Evolutionary conservation across 495 filamentous ascomycete genomes (phyloP).

Genomic region (Symbiotaphrina buchneri): DNA sequence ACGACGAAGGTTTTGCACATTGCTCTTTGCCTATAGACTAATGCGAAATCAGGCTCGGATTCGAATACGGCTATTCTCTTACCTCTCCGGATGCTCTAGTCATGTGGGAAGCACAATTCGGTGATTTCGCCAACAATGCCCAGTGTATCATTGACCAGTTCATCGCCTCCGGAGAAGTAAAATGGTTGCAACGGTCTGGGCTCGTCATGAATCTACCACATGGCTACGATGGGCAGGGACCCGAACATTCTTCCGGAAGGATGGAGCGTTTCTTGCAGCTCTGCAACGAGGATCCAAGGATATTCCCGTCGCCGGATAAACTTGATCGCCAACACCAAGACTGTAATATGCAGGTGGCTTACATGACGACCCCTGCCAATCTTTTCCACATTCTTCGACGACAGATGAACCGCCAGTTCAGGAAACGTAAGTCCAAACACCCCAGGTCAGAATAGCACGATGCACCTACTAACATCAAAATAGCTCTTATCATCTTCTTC

Average conservation of each 20-base stretch:
- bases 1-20: neutral
- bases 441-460: neutral
- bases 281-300: slow-evolving; percentile 89
- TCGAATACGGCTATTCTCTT: slow-evolving; percentile 96
- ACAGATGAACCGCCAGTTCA: slow-evolving; percentile 97
- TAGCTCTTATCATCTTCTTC: slow-evolving; percentile 92
- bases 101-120: slow-evolving; percentile 99
- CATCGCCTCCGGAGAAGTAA: slow-evolving; percentile 87
- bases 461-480: neutral
- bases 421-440: slow-evolving; percentile 55
- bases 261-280: slow-evolving; percentile 96
- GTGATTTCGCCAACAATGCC: slow-evolving; percentile 98
- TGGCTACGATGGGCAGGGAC: slow-evolving; percentile 95
- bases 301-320: slow-evolving; percentile 72
- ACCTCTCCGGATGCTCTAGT: slow-evolving; percentile 91
- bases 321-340: slow-evolving; percentile 96
- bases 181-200: slow-evolving; percentile 95
- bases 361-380: slow-evolving; percentile 83
- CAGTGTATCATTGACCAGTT: slow-evolving; percentile 99
- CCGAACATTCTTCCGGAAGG: slow-evolving; percentile 92
- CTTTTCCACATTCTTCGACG: slow-evolving; percentile 88
- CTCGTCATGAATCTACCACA: slow-evolving; percentile 88
- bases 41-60: slow-evolving; percentile 44
- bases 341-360: slow-evolving; percentile 97
- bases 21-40: slow-evolving; percentile 1